Conservation (phyloP, 345 rosid species). For the Populus davidiana region DNA sequence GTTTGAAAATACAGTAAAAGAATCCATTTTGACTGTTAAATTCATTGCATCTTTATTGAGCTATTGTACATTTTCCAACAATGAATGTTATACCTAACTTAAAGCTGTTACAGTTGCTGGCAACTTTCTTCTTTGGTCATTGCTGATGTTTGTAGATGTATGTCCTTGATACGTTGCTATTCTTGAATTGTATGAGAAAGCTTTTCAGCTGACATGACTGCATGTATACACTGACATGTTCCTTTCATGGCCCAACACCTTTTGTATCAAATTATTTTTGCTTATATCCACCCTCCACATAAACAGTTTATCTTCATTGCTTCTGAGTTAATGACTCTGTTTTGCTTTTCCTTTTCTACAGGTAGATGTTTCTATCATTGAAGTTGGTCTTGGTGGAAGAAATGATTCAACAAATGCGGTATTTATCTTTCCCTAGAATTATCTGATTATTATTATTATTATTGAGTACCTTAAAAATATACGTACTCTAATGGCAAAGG, state of each 20-base stretch:
- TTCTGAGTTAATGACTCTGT: neutral
- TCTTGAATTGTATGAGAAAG: neutral
- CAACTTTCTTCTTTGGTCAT: neutral
- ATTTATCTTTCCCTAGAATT: slow-evolving; percentile 24
- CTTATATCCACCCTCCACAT: neutral
- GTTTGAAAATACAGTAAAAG: neutral
- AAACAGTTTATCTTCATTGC: neutral
- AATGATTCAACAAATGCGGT: slow-evolving; percentile 86
- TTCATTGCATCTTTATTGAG: neutral
- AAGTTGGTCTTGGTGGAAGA: slow-evolving; percentile 83
- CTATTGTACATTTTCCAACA: neutral
- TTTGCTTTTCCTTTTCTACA: slow-evolving; percentile 14
- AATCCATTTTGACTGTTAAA: neutral
- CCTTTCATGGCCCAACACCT: neutral
- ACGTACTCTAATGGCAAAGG: neutral
- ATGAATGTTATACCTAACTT: neutral
- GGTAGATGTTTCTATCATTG: slow-evolving; percentile 90
- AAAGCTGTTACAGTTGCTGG: neutral
- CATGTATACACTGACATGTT: neutral
- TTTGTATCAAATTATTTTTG: neutral
- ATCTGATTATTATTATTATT: neutral
- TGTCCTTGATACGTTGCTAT: neutral
- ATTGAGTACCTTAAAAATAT: neutral
- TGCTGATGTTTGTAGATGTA: neutral
- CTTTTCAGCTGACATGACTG: neutral